Conservation (phyloP, 257 asterid species). For the Petunia axillaris region DNA sequence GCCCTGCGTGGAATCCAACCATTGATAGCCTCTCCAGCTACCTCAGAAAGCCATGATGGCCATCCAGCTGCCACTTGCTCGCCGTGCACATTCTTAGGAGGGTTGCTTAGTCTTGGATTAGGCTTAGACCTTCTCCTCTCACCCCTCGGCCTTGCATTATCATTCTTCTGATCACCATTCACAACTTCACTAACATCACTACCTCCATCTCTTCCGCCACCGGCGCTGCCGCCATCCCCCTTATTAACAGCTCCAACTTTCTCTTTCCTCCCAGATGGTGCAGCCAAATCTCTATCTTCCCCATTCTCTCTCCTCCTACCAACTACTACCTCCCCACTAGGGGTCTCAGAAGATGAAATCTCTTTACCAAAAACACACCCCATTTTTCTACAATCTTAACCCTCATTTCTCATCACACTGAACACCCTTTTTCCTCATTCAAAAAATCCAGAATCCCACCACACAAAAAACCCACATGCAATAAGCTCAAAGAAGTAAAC, state of each 20-base stretch:
- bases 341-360: conserved; percentile 57
- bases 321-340: conserved; percentile 54
- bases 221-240: conserved; percentile 38
- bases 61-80: conserved; percentile 97
- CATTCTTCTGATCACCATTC: conserved; percentile 61
- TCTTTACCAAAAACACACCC: conserved; percentile 91
- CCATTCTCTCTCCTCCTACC: conserved; percentile 50
- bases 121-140: conserved; percentile 81
- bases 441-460: conserved; percentile 31
- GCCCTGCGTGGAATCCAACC: conserved; percentile 94
- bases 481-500: conserved; percentile 22
- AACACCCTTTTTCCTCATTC: conserved; percentile 44
- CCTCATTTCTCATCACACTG: conserved; percentile 70
- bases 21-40: conserved; percentile 85
- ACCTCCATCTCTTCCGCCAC: conserved; percentile 36
- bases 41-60: conserved; percentile 90
- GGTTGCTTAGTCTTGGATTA: conserved; percentile 79
- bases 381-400: conserved; percentile 63
- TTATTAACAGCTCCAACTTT: conserved; percentile 52
- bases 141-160: conserved; percentile 46
- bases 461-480: conserved; percentile 31
- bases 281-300: conserved; percentile 53
- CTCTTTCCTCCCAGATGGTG: conserved; percentile 66
- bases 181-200: conserved; percentile 47
- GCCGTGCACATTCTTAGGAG: conserved; percentile 75